Percentiles rank a stretch among this genome's conserved stretches.
Conservation (phyloP, 1,139 yeast genomes). For the Hemisphaericaspora subhashii region DNA sequence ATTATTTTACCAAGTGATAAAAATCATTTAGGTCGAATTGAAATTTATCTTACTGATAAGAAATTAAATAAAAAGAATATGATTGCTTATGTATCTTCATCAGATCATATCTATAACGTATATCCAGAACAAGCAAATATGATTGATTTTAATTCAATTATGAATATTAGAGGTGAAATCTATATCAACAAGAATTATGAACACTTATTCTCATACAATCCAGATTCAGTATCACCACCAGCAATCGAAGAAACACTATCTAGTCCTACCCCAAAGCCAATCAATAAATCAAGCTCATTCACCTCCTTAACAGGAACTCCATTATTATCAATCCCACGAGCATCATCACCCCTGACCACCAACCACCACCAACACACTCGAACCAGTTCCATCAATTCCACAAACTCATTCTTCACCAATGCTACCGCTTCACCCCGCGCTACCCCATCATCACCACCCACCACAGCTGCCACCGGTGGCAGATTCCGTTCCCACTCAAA, state of each 20-base stretch:
- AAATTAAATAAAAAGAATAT: conserved; percentile 44
- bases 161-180: conserved; percentile 52
- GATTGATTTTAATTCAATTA: conserved; percentile 53
- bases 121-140: conserved; percentile 55
- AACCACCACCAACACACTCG: conserved; percentile 20
- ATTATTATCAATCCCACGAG: conserved; percentile 8
- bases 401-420: conserved; percentile 27
- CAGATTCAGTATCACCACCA: conserved; percentile 5
- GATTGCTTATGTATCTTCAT: conserved; percentile 45
- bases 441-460: conserved; percentile 12
- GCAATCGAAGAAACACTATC: neutral
- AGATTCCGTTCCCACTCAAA: conserved; percentile 14
- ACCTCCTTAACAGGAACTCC: neutral
- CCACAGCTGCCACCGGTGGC: conserved; percentile 2
- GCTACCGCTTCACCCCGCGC: conserved; percentile 22
- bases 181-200: conserved; percentile 45
- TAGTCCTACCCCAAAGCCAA: neutral
- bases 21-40: conserved; percentile 44
- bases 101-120: conserved; percentile 46
- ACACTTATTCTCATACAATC: conserved; percentile 23
- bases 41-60: conserved; percentile 45
- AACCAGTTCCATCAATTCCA: conserved; percentile 23
- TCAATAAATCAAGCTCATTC: neutral
- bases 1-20: conserved; percentile 46
- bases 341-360: conserved; percentile 8